phyloP scores from a whole-genome alignment of 306 rosid genomes.

The Glycine latifolia region DNA sequence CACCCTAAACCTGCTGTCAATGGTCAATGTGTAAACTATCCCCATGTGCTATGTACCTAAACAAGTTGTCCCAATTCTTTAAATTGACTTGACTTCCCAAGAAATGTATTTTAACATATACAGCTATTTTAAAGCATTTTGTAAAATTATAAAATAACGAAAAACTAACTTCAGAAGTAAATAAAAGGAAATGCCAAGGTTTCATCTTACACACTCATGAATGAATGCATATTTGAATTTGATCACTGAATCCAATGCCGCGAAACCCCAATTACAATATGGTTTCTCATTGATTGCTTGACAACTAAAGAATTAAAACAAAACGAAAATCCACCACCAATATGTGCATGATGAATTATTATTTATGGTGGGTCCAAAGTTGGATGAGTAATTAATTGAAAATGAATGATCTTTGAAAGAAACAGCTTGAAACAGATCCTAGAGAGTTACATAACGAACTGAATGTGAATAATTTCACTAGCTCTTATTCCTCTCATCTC shows the following conservation, averaged over 20 bases:
- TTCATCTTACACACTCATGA: not conserved
- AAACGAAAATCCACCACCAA: conserved; percentile 40
- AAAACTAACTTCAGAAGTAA: not conserved
- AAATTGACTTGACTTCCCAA: not conserved
- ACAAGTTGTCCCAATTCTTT: too few relatives aligned
- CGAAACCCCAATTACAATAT: not conserved
- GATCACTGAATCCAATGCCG: not conserved
- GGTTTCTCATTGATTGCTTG: conserved; percentile 39
- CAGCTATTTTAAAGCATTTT: not conserved
- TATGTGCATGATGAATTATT: conserved; percentile 45
- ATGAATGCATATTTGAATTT: conserved; percentile 38
- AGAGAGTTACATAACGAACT: conserved; percentile 8
- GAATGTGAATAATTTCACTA: not conserved
- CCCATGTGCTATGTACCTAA: too few relatives aligned
- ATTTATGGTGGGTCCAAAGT: conserved; percentile 48
- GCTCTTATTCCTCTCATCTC: not conserved
- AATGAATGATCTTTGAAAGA: conserved; percentile 44
- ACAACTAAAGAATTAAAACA: conserved; percentile 41
- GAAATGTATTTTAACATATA: not conserved
- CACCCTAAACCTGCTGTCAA: too few relatives aligned
- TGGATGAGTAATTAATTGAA: conserved; percentile 54
- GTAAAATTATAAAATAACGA: not conserved
- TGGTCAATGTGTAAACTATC: not conserved
- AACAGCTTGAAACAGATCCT: conserved; percentile 9
- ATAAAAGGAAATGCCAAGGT: not conserved